These are phyloP conservation scores for Botrytis fragariae DNA, from an alignment of 2,329 filamentous ascomycete species.

Conservation along the genomic window DNA sequence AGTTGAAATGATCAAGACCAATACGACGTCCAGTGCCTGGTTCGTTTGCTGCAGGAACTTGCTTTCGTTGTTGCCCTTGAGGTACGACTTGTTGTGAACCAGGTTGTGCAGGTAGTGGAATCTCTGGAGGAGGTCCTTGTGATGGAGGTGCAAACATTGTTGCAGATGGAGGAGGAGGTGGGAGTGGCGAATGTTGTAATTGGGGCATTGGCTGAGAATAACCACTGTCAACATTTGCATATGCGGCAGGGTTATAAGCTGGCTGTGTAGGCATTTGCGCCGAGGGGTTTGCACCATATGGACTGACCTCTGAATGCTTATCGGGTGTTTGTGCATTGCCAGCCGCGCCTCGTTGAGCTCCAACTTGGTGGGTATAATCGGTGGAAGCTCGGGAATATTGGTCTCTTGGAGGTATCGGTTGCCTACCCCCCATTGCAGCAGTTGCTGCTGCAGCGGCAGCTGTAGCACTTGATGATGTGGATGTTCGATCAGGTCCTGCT, in stretches of 20 bases:
- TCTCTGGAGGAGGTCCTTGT: slow-evolving; percentile 35
- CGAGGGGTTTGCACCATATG: slow-evolving; percentile 36
- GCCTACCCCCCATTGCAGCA: slow-evolving; percentile 40
- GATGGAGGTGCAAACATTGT: slow-evolving; percentile 34
- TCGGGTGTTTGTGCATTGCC: slow-evolving; percentile 30
- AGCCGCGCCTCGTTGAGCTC: slow-evolving; percentile 25
- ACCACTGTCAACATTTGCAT: slow-evolving; percentile 61
- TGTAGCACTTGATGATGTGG: slow-evolving; percentile 52
- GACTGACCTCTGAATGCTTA: slow-evolving; percentile 29
- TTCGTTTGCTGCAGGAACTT: slow-evolving; percentile 67
- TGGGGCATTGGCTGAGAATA: slow-evolving; percentile 43
- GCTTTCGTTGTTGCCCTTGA: slow-evolving; percentile 46
- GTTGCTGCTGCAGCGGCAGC: slow-evolving; percentile 59
- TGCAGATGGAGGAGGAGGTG: slow-evolving; percentile 35
- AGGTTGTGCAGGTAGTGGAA: slow-evolving; percentile 16
- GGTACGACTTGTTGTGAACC: slow-evolving; percentile 37
- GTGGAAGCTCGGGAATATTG: slow-evolving; percentile 33
- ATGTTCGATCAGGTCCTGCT: slow-evolving; percentile 50
- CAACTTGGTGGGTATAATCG: slow-evolving; percentile 31
- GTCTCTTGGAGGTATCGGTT: slow-evolving; percentile 31
- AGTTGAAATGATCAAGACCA: slow-evolving; percentile 97
- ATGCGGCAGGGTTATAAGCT: slow-evolving; percentile 76
- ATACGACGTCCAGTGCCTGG: slow-evolving; percentile 79
- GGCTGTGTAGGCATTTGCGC: slow-evolving; percentile 51
- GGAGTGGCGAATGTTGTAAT: slow-evolving; percentile 25